Conservation (phyloP, 2,329 filamentous ascomycete genomes). For the Xylariales sp. region DNA sequence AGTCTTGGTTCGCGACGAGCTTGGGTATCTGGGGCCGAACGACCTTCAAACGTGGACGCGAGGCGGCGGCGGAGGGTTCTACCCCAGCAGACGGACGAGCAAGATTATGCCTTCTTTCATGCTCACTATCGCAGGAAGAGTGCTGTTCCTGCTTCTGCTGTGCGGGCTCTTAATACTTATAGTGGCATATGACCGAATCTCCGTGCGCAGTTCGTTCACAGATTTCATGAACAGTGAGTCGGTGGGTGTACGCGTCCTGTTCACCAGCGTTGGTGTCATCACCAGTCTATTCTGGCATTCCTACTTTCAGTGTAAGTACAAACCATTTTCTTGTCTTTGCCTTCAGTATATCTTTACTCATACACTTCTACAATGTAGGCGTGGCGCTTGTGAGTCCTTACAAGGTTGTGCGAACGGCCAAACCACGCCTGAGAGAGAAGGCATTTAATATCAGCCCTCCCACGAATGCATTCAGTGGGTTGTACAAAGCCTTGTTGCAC, state of each 20-base stretch:
- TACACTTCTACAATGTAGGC: no score
- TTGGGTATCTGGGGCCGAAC: neutral
- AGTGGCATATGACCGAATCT: slow-evolving; percentile 30
- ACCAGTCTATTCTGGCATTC: slow-evolving; percentile 32
- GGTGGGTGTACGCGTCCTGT: slow-evolving; percentile 34
- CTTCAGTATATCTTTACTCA: neutral
- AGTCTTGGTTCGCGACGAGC: slow-evolving; percentile 16
- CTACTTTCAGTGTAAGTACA: slow-evolving; percentile 28
- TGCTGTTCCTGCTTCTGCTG: slow-evolving; percentile 19
- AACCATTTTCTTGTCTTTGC: neutral
- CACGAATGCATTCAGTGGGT: slow-evolving; percentile 29
- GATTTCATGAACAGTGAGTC: slow-evolving; percentile 34
- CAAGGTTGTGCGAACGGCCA: slow-evolving; percentile 26
- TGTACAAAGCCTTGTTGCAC: slow-evolving; percentile 30
- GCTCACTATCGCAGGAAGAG: slow-evolving; percentile 17
- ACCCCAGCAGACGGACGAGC: slow-evolving; percentile 3
- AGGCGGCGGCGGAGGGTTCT: no score
- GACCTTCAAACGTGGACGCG: neutral
- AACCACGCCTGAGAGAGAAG: slow-evolving; percentile 28
- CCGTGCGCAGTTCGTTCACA: slow-evolving; percentile 30
- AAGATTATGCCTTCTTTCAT: slow-evolving; percentile 24
- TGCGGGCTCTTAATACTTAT: slow-evolving; percentile 25
- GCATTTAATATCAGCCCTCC: slow-evolving; percentile 31
- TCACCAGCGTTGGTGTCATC: slow-evolving; percentile 31
- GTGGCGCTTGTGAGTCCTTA: slow-evolving; percentile 31